phyloP scores from a whole-genome alignment of 768 basidiomycete genomes.

The Mycena epipterygia region DNA sequence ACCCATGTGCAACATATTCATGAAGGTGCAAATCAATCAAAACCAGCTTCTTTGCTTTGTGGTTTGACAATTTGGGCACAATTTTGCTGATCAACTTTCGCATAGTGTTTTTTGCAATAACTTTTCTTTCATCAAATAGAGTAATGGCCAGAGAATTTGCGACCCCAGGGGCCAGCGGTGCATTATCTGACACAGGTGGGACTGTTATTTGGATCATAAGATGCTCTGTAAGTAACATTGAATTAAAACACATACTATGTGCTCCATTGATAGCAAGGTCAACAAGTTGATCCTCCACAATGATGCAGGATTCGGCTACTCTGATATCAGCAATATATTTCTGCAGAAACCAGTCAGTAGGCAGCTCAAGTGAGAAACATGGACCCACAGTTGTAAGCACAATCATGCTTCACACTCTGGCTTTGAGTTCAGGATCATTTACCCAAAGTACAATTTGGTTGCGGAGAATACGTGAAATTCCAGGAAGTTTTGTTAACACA shows the following conservation, averaged over 20 bases:
- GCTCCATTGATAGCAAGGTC: neutral
- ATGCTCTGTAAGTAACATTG: too few species aligned
- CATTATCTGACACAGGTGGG: neutral
- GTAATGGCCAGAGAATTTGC: conserved; percentile 14
- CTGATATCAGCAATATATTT: conserved; percentile 23
- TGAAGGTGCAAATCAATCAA: conserved; percentile 14
- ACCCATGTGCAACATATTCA: conserved; percentile 16
- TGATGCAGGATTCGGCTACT: neutral
- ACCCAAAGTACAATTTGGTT: conserved; percentile 24
- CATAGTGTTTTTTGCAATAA: neutral
- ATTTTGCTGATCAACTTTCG: neutral
- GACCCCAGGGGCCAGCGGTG: neutral
- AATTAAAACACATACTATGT: neutral
- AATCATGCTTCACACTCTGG: conserved; percentile 7
- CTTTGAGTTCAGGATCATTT: conserved; percentile 8
- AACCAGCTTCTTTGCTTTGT: neutral
- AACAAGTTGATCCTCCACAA: conserved; percentile 2
- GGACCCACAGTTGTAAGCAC: conserved; percentile 13
- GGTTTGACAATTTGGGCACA: neutral
- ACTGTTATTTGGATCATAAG: neutral
- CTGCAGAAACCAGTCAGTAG: neutral
- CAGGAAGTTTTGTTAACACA: neutral
- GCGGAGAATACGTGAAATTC: conserved; percentile 9
- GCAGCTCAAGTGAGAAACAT: too few species aligned
- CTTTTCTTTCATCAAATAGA: neutral